Base-by-base conservation (phyloP, 768 basidiomycete species). In the Lactarius quietus region DNA sequence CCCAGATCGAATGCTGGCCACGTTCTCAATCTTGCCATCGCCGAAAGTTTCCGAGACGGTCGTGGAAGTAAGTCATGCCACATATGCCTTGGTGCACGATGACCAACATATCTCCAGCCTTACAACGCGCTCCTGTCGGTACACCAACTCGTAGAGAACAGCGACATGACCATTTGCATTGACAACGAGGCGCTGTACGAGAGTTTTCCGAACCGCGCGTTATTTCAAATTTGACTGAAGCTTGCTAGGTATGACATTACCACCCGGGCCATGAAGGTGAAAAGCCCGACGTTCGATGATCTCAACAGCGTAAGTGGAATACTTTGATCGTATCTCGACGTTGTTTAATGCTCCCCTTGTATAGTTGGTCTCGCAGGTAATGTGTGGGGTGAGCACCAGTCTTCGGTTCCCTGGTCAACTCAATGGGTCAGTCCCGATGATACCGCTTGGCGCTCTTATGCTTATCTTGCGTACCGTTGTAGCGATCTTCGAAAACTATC, bases 321-420 rank as follows among this genome's bases (percentile, higher is more conserved):
- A 23, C 20, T 26, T 26, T 10, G 59, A 6, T 18, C 3, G 39
- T 12, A 20, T 15, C 48, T 59, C 36, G 12, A 41, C 39, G 10
- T 48, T 55, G 5, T 43, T 4, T 62, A 23, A 60, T 36, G 8
- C 4, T 18, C 48, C 28, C 3, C 41, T 63, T 65, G 14, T 35
- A 4, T 45, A 87, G 85, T 77, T 96, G 41, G 86, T 97, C 57
- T 83, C 94, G 1, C 88, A 87, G 73, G 93, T 96, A 41, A 96
- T 98, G 93, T 90, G 91, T 67, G 96, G 96, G 55, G 88, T 95
- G 57, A 95, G 91, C 73, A 96, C 94, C 3, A 91, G 91, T 71
- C 79, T 95, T 64, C 88, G 93, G 45, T 94, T 95, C 81, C 92
- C 94, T n/a, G 93, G 93, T 35, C 93, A 95, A 74, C 78, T 95